Evolutionary conservation across 2,329 filamentous ascomycete genomes (phyloP).

Genomic region (Pyrenophora teres): DNA sequence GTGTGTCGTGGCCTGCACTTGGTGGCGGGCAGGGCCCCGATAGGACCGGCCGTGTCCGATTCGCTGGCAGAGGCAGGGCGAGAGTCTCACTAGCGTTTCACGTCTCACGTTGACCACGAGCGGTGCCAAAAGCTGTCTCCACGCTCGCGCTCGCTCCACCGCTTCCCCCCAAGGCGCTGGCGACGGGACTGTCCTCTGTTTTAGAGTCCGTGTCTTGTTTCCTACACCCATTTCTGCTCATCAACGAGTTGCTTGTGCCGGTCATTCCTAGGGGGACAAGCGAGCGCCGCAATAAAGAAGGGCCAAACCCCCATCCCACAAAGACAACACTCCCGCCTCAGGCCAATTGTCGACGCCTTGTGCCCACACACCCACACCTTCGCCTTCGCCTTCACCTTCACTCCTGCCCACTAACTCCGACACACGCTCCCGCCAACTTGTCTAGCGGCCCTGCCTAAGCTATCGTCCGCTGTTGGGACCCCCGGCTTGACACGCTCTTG

Average conservation of each 20-base stretch:
- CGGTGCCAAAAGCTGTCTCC: constrained; percentile 18
- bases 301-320: constrained; percentile 15
- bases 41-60: constrained; percentile 4
- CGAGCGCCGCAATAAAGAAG: constrained; percentile 20
- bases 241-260: neutral
- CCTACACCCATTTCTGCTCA: neutral
- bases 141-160: constrained; percentile 13
- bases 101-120: constrained; percentile 16
- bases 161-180: neutral
- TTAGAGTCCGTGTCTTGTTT: constrained; percentile 24
- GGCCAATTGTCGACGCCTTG: constrained; percentile 9
- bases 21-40: neutral
- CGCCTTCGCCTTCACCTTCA: neutral
- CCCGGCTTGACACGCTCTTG: constrained; percentile 10
- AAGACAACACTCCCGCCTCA: constrained; percentile 8
- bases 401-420: neutral
- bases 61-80: constrained; percentile 5
- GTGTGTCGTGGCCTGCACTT: constrained; percentile 2
- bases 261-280: neutral
- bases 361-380: constrained; percentile 1
- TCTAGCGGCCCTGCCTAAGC: neutral
- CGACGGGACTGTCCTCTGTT: constrained; percentile 15
- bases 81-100: constrained; percentile 19
- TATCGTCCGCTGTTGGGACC: constrained; percentile 4
- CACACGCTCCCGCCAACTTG: neutral